Conservation (phyloP, 2,329 filamentous ascomycete species). For the Penicillium janthinellum region DNA sequence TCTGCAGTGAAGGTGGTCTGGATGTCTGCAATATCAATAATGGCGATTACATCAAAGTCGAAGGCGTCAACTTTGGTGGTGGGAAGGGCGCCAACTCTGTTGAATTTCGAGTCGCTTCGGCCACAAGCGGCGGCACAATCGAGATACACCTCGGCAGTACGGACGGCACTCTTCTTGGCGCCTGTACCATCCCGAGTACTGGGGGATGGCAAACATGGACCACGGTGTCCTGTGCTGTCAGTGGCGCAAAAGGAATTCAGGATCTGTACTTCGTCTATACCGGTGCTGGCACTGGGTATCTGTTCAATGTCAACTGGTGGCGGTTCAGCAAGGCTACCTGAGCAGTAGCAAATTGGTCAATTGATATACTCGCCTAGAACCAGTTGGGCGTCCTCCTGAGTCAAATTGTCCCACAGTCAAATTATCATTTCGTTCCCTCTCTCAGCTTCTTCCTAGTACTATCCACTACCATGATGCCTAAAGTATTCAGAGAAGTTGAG, state of each 20-base stretch:
- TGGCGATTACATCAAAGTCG: not conserved
- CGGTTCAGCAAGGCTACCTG: not conserved
- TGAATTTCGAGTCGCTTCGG: not conserved
- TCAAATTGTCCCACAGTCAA: slow-evolving; percentile 3
- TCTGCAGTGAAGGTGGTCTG: not conserved
- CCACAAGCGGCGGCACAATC: not conserved
- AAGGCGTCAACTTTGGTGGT: not conserved
- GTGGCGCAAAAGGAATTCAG: not conserved
- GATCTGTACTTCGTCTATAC: not conserved
- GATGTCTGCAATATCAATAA: not conserved
- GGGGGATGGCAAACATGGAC: not conserved
- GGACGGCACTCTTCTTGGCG: not conserved
- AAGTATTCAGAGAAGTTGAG: too few relatives aligned
- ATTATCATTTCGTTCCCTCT: not conserved
- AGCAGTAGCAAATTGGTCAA: not conserved
- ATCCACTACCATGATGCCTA: too few relatives aligned
- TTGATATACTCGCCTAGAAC: slow-evolving; percentile 1
- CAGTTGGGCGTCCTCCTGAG: not conserved
- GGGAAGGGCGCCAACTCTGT: not conserved
- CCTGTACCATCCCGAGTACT: not conserved
- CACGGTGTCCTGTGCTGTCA: not conserved
- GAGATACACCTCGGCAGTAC: not conserved
- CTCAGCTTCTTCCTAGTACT: too few relatives aligned
- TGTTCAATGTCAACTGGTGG: slow-evolving; percentile 3
- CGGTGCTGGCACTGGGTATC: not conserved